Conservation (phyloP, 2,329 filamentous ascomycete species). For the Tympanopsis confertula region DNA sequence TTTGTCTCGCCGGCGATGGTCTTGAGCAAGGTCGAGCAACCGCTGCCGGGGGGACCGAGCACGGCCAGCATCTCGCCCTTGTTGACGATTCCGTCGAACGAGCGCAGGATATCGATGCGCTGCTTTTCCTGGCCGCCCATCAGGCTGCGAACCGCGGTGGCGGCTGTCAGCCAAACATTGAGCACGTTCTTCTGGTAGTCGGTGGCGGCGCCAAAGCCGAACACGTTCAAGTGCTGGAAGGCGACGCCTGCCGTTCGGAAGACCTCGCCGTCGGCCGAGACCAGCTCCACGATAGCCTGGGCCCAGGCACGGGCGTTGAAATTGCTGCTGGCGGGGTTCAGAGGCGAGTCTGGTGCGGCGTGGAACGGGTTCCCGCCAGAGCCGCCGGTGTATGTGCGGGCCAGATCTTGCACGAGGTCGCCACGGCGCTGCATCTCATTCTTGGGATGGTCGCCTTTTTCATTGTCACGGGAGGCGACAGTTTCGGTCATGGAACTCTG, state of each 20-base stretch:
- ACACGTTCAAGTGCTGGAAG: conserved; percentile 28
- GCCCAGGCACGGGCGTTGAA: conserved; percentile 31
- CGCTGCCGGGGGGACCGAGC: conserved; percentile 37
- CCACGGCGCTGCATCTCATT: background rate
- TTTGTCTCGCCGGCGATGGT: conserved; percentile 52
- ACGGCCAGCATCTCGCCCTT: conserved; percentile 45
- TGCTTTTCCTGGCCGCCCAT: conserved; percentile 11
- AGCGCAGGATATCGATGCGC: conserved; percentile 34
- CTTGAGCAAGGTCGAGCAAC: conserved; percentile 61
- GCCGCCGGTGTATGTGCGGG: conserved; percentile 13
- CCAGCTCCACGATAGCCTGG: conserved; percentile 21
- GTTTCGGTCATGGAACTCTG: too few relatives aligned
- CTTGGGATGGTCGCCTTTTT: too few relatives aligned
- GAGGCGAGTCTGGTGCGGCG: conserved; percentile 13
- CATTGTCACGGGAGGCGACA: too few relatives aligned
- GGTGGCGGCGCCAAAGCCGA: conserved; percentile 25
- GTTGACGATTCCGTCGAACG: conserved; percentile 38
- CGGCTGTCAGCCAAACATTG: conserved; percentile 24
- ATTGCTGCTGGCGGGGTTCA: conserved; percentile 24
- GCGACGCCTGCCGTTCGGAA: conserved; percentile 23
- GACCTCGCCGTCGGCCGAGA: conserved; percentile 9
- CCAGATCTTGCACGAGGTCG: conserved; percentile 12
- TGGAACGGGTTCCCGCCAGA: conserved; percentile 12
- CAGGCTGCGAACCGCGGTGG: conserved; percentile 12
- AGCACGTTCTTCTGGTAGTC: conserved; percentile 30